Evolutionary conservation across 2,329 filamentous ascomycete genomes (phyloP), one percentile per base, ranked within the genome.

Genomic region (Aureobasidium sp.): DNA sequence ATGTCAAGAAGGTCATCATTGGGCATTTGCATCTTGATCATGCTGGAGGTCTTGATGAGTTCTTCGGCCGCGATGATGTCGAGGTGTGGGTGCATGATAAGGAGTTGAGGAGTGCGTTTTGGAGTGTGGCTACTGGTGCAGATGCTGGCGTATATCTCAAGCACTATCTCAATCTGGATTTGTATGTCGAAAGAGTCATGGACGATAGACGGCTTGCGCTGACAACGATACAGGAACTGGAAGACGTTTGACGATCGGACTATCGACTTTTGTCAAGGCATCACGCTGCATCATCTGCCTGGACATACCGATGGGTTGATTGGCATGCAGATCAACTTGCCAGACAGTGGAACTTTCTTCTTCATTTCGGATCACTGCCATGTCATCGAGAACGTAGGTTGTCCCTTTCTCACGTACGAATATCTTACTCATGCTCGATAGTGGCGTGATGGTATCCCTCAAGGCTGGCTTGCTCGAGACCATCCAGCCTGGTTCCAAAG

Each of bases 1-100:
- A 73, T 42, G 64, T 73, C 47, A 72, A 71, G 65, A 72, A 71
- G 64, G 70, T 73, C 51, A 69, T 73, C 49, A 69, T 73, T 29
- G 70, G 70, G 0, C 71, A 73, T 62, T 60, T 73, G 57, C 71
- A 73, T 62, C 64, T 72, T 4, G 70, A 72, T 57, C 71, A 73
- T 65, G 71, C 71, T 27, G 69, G 69, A 15, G 70, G 69, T 0
- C 54, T 71, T 50, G 70, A 72, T 31, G 49, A 69, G 54, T 72
- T 72, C 61, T 63, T 71, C 19, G 69, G 70, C 49, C 62, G 69
- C 25, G 68, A 67, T 53, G 71, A 71, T 54, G 64, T 73, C 15
- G 70, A 72, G 63, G 69, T 73, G 43, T 71, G 70, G 70, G 69
- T 71, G 25, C 67, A 71, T 51, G 68, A 73, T 55, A 62, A 65